Evolutionary conservation across 1,284 basidiomycete species (phyloP), one percentile per base, ranked within the genome.

Genomic region (Entoloma clypeatum): DNA sequence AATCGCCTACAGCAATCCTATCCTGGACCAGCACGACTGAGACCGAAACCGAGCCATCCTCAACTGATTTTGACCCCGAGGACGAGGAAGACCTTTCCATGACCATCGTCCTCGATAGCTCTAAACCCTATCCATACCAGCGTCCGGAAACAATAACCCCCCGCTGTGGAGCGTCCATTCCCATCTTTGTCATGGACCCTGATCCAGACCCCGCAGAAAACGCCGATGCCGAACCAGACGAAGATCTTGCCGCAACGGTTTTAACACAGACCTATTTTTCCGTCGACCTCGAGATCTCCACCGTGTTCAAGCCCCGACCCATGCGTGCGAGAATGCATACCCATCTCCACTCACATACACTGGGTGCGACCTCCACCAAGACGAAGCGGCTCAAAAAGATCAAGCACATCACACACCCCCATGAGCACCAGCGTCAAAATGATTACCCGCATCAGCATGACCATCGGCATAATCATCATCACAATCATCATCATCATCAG

Each of bases 251-350:
- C 16, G 32, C 43, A 14, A 33, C 45, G n/a, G 44, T 51, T 21
- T 39, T 40, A 16, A 36, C 32, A 22, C 53, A 23, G 9, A 49
- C 26, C 39, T 59, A 28, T 32, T 61, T 72, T 43, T 58, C 67
- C 9, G 59, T 79, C 39, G 75, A 78, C 53, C 71, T 87, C 43
- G 80, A 82, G 53, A 86, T 86, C 34, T 63, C 74, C 1, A 69
- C 76, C 1, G 83, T 86, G 3, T 84, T 76, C 63, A 86, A 86
- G 51, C 83, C 83, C 3, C 74, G 80, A 2, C 81, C 82, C 1
- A 61, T 74, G 48, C 77, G 74, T 42, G 67, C 68, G 11, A 74
- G 74, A 4, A 54, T 61, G 32, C 58, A 59, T 35, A 57, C 57
- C 23, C 55, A 48, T 39, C 44, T 50, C 8, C 56, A 58, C 30